Conservation (phyloP, 768 basidiomycete genomes). For the Saitozyma podzolica region DNA sequence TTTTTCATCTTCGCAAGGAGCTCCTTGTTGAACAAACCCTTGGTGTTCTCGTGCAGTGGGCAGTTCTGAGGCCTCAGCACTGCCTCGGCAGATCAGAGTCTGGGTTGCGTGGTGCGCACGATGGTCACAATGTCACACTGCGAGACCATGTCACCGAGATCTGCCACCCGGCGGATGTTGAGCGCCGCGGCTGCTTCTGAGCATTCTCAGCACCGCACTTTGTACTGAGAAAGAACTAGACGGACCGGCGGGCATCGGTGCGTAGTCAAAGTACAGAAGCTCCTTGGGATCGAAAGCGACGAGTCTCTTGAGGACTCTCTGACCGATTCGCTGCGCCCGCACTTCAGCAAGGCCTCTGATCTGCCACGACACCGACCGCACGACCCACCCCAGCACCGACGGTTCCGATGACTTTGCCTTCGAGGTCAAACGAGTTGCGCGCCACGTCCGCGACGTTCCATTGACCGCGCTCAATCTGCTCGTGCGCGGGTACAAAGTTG, state of each 20-base stretch:
- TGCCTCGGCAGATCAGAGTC: neutral
- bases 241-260: constrained; percentile 57
- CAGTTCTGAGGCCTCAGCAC: constrained; percentile 29
- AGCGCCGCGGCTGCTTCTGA: constrained; percentile 6
- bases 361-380: no score
- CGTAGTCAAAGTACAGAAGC: constrained; percentile 85
- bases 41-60: constrained; percentile 75
- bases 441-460: constrained; percentile 85
- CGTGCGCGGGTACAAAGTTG: constrained; percentile 74
- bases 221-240: no score
- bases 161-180: constrained; percentile 74
- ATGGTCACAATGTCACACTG: constrained; percentile 51
- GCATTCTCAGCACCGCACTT: neutral
- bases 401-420: constrained; percentile 87
- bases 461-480: constrained; percentile 73
- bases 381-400: constrained; percentile 62
- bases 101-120: constrained; percentile 14
- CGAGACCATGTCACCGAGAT: constrained; percentile 66
- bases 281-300: constrained; percentile 85
- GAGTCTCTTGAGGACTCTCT: constrained; percentile 65
- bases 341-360: no score
- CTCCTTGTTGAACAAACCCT: constrained; percentile 75
- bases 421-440: constrained; percentile 81
- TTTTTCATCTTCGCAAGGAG: constrained; percentile 86
- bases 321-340: constrained; percentile 64